Percentiles rank a stretch among this genome's conserved stretches.
Conservation (phyloP, 768 basidiomycete species). For the Leccinum pellstonianum region DNA sequence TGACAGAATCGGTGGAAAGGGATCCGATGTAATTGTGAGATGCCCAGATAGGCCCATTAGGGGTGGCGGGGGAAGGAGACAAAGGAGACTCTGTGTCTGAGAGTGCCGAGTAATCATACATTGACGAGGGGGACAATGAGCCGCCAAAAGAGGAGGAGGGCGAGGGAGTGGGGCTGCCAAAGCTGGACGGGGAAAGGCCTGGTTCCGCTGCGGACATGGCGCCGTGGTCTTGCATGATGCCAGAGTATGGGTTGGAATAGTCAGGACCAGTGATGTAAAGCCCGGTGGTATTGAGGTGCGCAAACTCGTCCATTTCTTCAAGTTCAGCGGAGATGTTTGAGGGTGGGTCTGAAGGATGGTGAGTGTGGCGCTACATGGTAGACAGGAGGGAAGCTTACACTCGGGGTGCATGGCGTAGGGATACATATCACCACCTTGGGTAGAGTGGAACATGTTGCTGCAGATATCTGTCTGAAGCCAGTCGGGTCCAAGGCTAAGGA, state of each 20-base stretch:
- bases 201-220: background rate
- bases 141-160: constrained; percentile 26
- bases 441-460: background rate
- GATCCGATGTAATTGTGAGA: background rate
- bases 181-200: constrained; percentile 11
- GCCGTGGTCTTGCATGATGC: constrained; percentile 16
- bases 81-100: constrained; percentile 24
- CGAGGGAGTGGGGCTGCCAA: constrained; percentile 21
- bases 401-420: background rate
- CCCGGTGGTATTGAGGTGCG: constrained; percentile 8
- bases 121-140: constrained; percentile 26
- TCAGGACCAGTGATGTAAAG: constrained; percentile 8
- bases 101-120: constrained; percentile 5
- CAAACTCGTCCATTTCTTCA: constrained; percentile 22
- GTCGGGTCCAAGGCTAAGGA: constrained; percentile 10
- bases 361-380: constrained; percentile 18
- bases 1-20: constrained; percentile 3
- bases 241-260: constrained; percentile 7
- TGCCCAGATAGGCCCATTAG: constrained; percentile 13
- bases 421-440: background rate
- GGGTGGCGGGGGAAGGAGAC: constrained; percentile 20
- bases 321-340: constrained; percentile 3
- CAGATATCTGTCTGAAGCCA: background rate
- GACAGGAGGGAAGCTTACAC: constrained; percentile 5
- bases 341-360: constrained; percentile 4